A percentile compares a stretch with the other conserved stretches of the same genome.
Evolutionary conservation across 2,329 filamentous ascomycete genomes (phyloP).

Genomic region (Fusarium caatingaense): DNA sequence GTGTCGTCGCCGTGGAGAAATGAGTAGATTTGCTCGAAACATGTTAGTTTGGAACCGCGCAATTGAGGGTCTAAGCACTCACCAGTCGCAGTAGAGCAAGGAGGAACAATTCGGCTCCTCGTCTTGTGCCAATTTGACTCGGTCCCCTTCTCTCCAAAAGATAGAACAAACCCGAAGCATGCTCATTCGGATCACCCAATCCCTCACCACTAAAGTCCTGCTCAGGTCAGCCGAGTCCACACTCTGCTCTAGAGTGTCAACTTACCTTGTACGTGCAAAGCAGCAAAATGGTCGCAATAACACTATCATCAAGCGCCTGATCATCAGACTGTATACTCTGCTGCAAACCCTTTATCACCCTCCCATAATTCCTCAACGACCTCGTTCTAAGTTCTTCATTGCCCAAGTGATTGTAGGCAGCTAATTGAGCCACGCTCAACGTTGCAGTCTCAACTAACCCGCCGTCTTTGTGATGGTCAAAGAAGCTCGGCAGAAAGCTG

Average conservation of each 20-base stretch:
- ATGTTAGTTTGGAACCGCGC: accelerated
- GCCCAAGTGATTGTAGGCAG: conserved; percentile 50
- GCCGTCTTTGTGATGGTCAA: conserved; percentile 40
- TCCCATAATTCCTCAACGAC: conserved; percentile 48
- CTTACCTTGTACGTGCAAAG: conserved; percentile 48
- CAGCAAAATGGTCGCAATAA: conserved; percentile 47
- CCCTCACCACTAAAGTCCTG: conserved; percentile 51
- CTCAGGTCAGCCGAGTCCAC: neutral
- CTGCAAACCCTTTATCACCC: conserved; percentile 46
- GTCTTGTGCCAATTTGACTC: conserved; percentile 47
- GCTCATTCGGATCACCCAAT: conserved; percentile 46
- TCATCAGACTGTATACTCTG: conserved; percentile 43
- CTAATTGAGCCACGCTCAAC: conserved; percentile 50
- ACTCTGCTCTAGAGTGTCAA: neutral
- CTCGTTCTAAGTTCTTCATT: conserved; percentile 44
- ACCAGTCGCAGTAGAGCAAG: conserved; percentile 48
- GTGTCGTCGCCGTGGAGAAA: conserved; percentile 48
- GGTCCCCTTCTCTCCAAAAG: conserved; percentile 49
- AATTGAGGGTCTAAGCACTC: conserved; percentile 1
- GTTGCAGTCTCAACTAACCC: conserved; percentile 49
- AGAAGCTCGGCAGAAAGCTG: conserved; percentile 49
- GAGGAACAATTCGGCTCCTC: conserved; percentile 48
- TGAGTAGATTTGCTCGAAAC: conserved; percentile 46
- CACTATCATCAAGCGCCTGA: conserved; percentile 46
- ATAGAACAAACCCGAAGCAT: conserved; percentile 50